Base-by-base conservation (phyloP, 371 early-diverging fungal species). In the Mucor racemosus region DNA sequence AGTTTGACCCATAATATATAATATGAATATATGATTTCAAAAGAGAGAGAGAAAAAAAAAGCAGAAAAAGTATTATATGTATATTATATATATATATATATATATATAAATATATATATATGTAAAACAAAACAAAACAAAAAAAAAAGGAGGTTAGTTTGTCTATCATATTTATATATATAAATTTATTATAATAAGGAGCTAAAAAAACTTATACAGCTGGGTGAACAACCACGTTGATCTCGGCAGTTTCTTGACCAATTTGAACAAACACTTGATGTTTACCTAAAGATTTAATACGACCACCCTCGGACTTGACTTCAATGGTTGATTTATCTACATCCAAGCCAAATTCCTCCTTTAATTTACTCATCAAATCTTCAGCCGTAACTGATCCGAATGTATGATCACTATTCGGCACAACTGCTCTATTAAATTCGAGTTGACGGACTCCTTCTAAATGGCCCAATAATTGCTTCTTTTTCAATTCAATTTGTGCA, bases 311-410 rank as follows among this genome's bases (percentile, higher is more conserved):
- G 19, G 75, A 67, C 44, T 78, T 72, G 65, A 80, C 70, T 39
- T 75, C 77, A 54, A 81, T 75, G n/a, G 65, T 63, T 26, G 69
- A 56, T 57, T 78, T 81, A 31, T 79, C 79, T 11, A 84, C 61
- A 56, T 42, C 67, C 35, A 83, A 50, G 6, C 69, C 76, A 50
- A 71, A 69, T 19, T 79, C 73, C 36, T 78, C 78, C 59, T 75
- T 77, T 36, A 84, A 64, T 60, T 79, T 76, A 34, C 56, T 59
- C 13, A 72, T 69, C 40, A 84, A 60, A 64, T 84, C 84, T 34
- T 84, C 84, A 19, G 69, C 76, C 19, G 81, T 81, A n/a, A 84
- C 84, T 41, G 84, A 84, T 58, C 84, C 84, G 67, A 84, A 84
- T 5, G 81, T 81, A 41, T 73, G 68, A 53, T 59, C 74, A 58